A percentile compares a stretch with the other conserved stretches of the same genome.
Conservation (phyloP, 2,329 filamentous ascomycete genomes). For the Alternaria incomplexa region DNA sequence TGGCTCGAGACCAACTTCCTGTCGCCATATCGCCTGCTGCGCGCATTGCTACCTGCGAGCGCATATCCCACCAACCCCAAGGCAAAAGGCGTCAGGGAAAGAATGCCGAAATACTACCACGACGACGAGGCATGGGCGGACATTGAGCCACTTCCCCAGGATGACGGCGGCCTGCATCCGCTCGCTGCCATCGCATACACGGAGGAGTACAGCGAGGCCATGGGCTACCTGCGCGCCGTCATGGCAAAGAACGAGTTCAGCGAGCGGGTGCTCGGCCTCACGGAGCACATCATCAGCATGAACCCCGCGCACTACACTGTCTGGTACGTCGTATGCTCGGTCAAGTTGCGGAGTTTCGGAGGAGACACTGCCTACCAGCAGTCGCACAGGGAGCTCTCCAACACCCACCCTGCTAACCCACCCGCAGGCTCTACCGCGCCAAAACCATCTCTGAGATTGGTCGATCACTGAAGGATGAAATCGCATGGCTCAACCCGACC, state of each 20-base stretch:
- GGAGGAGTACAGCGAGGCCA: constrained; percentile 87
- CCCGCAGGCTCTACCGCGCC: constrained; percentile 79
- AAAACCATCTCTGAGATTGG: constrained; percentile 73
- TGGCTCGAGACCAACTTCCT: constrained; percentile 18
- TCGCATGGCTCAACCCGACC: constrained; percentile 84
- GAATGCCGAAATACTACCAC: constrained; percentile 57
- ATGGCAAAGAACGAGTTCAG: constrained; percentile 90
- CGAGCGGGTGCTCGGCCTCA: constrained; percentile 77
- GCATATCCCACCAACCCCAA: neutral
- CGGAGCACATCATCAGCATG: constrained; percentile 86
- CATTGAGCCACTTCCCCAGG: constrained; percentile 79
- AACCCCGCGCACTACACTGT: constrained; percentile 99
- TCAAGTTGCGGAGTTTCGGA: constrained; percentile 2
- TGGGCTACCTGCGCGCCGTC: constrained; percentile 89
- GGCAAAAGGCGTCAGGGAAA: constrained; percentile 8
- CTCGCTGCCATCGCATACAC: constrained; percentile 93
- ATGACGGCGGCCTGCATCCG: constrained; percentile 76
- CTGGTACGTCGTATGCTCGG: constrained; percentile 62
- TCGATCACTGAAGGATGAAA: constrained; percentile 71
- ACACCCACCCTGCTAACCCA: constrained; percentile 20
- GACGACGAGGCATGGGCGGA: constrained; percentile 82
- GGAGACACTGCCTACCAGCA: neutral
- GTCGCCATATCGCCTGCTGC: constrained; percentile 17
- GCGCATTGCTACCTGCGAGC: constrained; percentile 5
- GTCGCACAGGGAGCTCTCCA: neutral